These are phyloP conservation scores for Oryza glaberrima DNA, from an alignment of 176 grass and related monocot genomes.

Conservation along the genomic window DNA sequence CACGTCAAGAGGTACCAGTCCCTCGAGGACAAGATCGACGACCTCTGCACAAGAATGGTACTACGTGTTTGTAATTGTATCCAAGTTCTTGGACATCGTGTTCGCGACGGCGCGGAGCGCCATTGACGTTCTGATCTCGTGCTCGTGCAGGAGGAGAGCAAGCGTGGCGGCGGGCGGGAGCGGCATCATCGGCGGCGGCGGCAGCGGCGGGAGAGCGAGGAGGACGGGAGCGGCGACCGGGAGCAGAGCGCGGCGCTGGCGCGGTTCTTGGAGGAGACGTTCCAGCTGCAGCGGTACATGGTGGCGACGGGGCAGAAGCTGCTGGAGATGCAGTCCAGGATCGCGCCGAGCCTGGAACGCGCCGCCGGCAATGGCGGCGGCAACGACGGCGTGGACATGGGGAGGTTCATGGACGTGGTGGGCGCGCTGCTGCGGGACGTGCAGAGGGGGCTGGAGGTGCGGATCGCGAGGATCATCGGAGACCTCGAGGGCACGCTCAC, in stretches of 20 bases:
- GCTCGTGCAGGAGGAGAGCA: conserved; percentile 54
- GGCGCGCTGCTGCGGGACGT: conserved; percentile 72
- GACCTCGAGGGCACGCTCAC: conserved; percentile 84
- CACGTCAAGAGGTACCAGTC: conserved; percentile 83
- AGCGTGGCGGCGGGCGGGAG: conserved; percentile 45
- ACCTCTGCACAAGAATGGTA: conserved; percentile 79
- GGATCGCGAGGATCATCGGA: conserved; percentile 75
- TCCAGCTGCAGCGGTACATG: conserved; percentile 78
- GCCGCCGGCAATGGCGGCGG: background rate
- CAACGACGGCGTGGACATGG: conserved; percentile 53
- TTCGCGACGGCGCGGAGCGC: background rate
- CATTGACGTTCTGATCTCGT: background rate
- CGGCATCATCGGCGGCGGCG: conserved; percentile 35
- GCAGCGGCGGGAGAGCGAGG: conserved; percentile 21
- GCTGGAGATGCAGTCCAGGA: conserved; percentile 70
- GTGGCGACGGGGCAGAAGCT: conserved; percentile 89
- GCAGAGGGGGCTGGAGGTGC: conserved; percentile 78
- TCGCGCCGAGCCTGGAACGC: conserved; percentile 40
- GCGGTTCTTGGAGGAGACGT: conserved; percentile 78
- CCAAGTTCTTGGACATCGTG: background rate
- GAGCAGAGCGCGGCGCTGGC: conserved; percentile 50
- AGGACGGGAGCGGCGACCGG: background rate
- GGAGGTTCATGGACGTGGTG: conserved; percentile 66
- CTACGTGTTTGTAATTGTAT: too few species aligned
- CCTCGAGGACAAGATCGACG: conserved; percentile 80